These are phyloP conservation scores for Coniochaeta sp. DNA, from an alignment of 2,329 filamentous ascomycete genomes.

Conservation along the genomic window DNA sequence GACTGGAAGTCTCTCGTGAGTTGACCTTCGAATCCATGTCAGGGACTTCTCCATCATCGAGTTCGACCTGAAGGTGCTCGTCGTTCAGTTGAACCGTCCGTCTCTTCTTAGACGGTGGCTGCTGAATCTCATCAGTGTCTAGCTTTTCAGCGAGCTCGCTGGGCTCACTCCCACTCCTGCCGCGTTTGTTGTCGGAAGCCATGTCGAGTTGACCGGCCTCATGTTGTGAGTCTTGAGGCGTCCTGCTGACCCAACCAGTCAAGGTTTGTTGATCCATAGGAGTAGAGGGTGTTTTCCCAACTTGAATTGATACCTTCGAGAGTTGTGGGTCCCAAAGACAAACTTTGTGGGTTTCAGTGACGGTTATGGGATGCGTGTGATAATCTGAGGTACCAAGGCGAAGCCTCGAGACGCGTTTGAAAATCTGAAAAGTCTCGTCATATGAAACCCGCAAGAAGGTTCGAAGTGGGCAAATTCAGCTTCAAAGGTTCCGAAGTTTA, in stretches of 20 bases:
- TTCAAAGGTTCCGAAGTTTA: no score
- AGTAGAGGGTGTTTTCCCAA: background rate
- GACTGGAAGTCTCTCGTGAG: background rate
- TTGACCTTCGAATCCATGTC: background rate
- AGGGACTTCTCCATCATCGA: background rate
- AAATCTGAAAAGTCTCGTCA: background rate
- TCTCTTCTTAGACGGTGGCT: background rate
- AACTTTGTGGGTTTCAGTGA: background rate
- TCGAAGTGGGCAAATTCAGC: background rate
- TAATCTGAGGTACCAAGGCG: background rate
- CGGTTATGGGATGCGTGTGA: background rate
- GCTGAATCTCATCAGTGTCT: background rate
- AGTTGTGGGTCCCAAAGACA: background rate
- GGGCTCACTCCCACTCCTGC: background rate
- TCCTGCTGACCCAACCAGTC: background rate
- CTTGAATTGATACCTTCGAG: background rate
- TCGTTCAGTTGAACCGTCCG: background rate
- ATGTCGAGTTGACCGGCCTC: background rate
- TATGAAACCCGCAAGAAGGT: background rate
- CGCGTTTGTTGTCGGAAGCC: background rate
- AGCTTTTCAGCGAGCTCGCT: background rate
- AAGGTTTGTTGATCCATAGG: background rate
- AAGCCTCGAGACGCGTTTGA: background rate
- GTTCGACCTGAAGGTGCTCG: background rate
- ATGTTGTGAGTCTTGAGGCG: background rate